phyloP scores from a whole-genome alignment of 78 protist genomes.

The Dictyostelium citrinum region DNA sequence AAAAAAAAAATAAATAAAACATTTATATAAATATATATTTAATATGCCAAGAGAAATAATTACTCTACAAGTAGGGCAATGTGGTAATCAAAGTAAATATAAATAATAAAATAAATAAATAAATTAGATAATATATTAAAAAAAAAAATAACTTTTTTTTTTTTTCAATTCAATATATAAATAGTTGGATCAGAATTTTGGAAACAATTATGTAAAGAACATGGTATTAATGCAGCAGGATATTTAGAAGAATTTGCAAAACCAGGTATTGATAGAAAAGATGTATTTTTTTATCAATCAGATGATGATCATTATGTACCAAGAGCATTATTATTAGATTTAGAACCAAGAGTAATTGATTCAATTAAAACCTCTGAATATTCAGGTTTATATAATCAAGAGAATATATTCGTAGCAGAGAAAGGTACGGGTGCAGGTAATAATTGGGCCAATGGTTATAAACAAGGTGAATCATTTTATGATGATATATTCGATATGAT shows the following conservation, averaged over 20 bases:
- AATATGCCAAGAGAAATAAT: constrained; percentile 96
- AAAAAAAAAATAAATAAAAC: too few relatives aligned
- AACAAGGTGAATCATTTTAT: constrained; percentile 67
- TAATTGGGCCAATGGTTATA: constrained; percentile 95
- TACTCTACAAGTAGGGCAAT: constrained; percentile 98
- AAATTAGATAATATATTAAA: too few relatives aligned
- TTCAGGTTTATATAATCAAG: constrained; percentile 92
- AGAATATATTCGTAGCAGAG: constrained; percentile 88
- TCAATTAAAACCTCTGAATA: constrained; percentile 67
- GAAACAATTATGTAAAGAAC: constrained; percentile 98
- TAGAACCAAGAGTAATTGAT: constrained; percentile 98
- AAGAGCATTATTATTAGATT: constrained; percentile 97
- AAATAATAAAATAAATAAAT: neutral
- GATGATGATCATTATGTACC: constrained; percentile 99
- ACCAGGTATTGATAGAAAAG: constrained; percentile 95
- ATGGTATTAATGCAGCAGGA: constrained; percentile 96
- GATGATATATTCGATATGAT: constrained; percentile 96
- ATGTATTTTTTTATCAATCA: constrained; percentile 99
- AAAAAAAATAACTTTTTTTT: neutral
- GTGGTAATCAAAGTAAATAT: constrained; percentile 98
- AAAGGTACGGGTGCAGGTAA: constrained; percentile 99
- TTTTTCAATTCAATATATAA: neutral
- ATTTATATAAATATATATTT: too few relatives aligned
- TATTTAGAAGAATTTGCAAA: constrained; percentile 87
- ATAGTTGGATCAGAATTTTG: constrained; percentile 98